Base-by-base conservation (phyloP, 495 filamentous ascomycete genomes). In the Aspergillus ostianus region DNA sequence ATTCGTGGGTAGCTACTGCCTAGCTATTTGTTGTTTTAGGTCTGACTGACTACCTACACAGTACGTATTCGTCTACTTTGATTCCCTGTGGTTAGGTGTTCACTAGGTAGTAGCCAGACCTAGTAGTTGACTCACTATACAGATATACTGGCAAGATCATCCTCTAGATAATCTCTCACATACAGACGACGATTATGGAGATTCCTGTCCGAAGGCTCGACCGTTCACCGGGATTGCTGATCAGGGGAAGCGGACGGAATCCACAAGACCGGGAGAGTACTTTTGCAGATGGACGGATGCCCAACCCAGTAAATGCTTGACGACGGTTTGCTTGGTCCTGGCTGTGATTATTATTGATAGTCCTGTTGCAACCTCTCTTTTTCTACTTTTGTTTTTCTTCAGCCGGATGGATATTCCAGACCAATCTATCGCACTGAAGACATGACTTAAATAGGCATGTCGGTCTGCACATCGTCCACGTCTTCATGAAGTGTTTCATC, bases 241-340 rank as follows among this genome's bases (percentile, higher is more conserved):
- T 62, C 60, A 62, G 60, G 60, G 60, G 60, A 62, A 62, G 56
- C 60, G 56, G 56, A 17, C 26, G 32, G 27, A 27, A 23, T 30
- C 47, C 49, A 27, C n/a, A 29, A 18, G 18, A 4, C 29, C 2
- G 19, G 21, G 13, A 17, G 13, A 1, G 60, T 62, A 62, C 60
- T 62, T 62, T 62, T 62, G 55, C 36, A 18, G 15, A 18, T 17
- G 30, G 23, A 6, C 8, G 18, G 18, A 20, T 55, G 49, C 60
- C 56, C 26, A 58, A 58, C 30, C 29, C 5, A 58, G 55, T 62
- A 58, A 62, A 62, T 21, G 60, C 44, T 62, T 4, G 15, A 7
- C 17, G 21, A 13, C 18, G 27, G 21, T 36, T 12, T 57, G 54
- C 26, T 57, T 62, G 36, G 55, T 47, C 23, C n/a, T 12, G 15